Evolutionary conservation across 352 stramenopile species (phyloP).

Genomic region (Phytophthora pistaciae): DNA sequence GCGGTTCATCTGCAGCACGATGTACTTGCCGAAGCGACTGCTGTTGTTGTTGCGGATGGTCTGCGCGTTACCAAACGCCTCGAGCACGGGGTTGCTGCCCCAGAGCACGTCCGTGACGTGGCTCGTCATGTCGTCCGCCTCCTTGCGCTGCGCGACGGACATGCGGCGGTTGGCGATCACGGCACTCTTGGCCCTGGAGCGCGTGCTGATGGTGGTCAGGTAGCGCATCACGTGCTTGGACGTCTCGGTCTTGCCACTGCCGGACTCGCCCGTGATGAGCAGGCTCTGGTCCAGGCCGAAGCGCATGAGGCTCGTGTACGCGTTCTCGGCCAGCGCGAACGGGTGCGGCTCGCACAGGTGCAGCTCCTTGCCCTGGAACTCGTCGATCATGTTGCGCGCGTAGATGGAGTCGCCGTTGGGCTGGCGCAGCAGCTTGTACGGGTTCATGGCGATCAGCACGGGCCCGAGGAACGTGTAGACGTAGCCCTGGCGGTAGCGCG

Average conservation of each 20-base stretch:
- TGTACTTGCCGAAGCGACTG: conserved; percentile 90
- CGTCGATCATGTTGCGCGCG: conserved; percentile 76
- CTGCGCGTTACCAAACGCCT: conserved; percentile 88
- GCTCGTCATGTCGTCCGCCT: conserved; percentile 73
- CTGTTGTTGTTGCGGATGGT: conserved; percentile 92
- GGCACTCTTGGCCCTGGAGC: conserved; percentile 68
- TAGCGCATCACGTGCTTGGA: conserved; percentile 98
- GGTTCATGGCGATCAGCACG: conserved; percentile 92
- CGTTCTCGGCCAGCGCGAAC: conserved; percentile 87
- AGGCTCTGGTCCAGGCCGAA: conserved; percentile 86
- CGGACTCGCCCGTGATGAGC: conserved; percentile 88
- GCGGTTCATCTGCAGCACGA: conserved; percentile 87
- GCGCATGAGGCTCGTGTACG: conserved; percentile 92
- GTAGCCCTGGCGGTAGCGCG: conserved; percentile 82
- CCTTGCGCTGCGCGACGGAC: conserved; percentile 80
- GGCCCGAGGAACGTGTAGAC: conserved; percentile 94
- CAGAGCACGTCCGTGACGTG: conserved; percentile 82
- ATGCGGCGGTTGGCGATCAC: conserved; percentile 83
- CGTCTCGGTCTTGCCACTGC: conserved; percentile 95
- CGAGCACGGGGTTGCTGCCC: conserved; percentile 85
- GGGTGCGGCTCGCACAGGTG: conserved; percentile 85
- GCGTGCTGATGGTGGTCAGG: conserved; percentile 88
- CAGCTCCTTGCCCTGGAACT: conserved; percentile 85
- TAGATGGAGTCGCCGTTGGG: conserved; percentile 82
- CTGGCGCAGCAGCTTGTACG: conserved; percentile 87